phyloP scores from a whole-genome alignment of 768 basidiomycete genomes.

The Ramaria sp. region DNA sequence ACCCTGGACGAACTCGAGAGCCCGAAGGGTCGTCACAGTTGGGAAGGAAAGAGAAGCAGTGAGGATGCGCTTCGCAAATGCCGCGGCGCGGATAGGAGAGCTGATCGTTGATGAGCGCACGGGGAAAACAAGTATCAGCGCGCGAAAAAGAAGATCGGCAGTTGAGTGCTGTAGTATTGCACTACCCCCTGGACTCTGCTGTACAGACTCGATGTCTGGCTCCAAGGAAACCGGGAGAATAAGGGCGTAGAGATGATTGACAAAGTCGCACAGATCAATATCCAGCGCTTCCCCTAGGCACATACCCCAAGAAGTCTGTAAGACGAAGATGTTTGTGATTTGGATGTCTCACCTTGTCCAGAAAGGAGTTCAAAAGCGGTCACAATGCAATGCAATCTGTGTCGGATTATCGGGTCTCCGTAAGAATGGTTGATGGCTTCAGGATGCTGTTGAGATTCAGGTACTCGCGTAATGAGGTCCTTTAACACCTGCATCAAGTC shows the following conservation, averaged over 20 bases:
- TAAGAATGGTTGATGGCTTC: slow-evolving; percentile 23
- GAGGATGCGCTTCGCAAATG: slow-evolving; percentile 90
- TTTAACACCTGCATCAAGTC: slow-evolving; percentile 85
- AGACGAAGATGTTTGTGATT: slow-evolving; percentile 7
- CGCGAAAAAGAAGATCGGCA: slow-evolving; percentile 76
- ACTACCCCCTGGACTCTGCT: slow-evolving; percentile 17
- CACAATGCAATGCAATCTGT: slow-evolving; percentile 73
- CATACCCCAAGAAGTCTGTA: slow-evolving; percentile 6
- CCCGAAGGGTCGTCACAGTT: slow-evolving; percentile 46
- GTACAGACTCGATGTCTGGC: slow-evolving; percentile 48
- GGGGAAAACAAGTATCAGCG: slow-evolving; percentile 73
- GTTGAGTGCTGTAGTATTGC: slow-evolving; percentile 25
- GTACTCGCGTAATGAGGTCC: slow-evolving; percentile 46
- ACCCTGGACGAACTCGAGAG: slow-evolving; percentile 61
- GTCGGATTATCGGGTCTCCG: slow-evolving; percentile 29
- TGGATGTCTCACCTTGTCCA: slow-evolving; percentile 60
- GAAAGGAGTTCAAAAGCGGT: slow-evolving; percentile 97
- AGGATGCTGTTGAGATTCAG: slow-evolving; percentile 5
- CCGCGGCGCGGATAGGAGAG: slow-evolving; percentile 70
- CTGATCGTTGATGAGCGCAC: slow-evolving; percentile 41
- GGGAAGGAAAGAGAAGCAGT: slow-evolving; percentile 77
- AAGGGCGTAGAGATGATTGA: slow-evolving; percentile 71
- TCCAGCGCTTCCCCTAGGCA: slow-evolving; percentile 86
- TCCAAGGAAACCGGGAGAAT: slow-evolving; percentile 64
- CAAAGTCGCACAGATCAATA: slow-evolving; percentile 87